These are phyloP conservation scores for Rhodosporidiobolus sp. DNA, from an alignment of 768 basidiomycete species.

Conservation along the genomic window DNA sequence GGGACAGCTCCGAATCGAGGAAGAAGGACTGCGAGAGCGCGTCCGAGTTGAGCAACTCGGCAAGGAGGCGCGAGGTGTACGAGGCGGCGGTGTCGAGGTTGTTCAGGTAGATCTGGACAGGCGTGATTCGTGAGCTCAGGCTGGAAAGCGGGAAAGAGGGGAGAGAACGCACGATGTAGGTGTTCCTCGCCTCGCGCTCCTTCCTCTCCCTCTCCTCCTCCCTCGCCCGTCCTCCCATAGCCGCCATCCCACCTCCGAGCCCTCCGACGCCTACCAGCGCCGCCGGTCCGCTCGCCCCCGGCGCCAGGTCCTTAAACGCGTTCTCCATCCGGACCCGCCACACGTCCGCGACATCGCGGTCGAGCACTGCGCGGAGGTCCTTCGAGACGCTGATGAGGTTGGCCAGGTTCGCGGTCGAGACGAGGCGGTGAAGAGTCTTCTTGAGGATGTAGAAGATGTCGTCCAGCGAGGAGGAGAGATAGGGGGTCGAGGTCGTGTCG, in stretches of 20 bases:
- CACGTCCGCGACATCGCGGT: slow-evolving; percentile 74
- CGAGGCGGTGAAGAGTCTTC: slow-evolving; percentile 67
- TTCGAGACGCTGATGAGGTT: slow-evolving; percentile 65
- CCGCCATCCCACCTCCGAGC: slow-evolving; percentile 11
- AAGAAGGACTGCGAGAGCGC: slow-evolving; percentile 55
- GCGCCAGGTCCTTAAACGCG: slow-evolving; percentile 57
- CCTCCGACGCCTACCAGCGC: slow-evolving; percentile 50
- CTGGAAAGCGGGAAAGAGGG: not conserved
- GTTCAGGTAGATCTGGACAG: slow-evolving; percentile 75
- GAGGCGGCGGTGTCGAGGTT: slow-evolving; percentile 88
- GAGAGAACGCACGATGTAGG: slow-evolving; percentile 70
- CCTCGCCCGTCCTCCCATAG: slow-evolving; percentile 46
- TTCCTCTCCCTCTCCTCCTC: slow-evolving; percentile 63
- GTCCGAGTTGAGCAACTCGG: slow-evolving; percentile 59
- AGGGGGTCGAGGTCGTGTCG: slow-evolving; percentile 63
- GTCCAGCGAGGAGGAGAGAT: slow-evolving; percentile 57
- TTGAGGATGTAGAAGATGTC: slow-evolving; percentile 96
- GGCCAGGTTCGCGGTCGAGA: slow-evolving; percentile 63
- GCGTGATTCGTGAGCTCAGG: not conserved
- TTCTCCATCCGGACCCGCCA: slow-evolving; percentile 84
- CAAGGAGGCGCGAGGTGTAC: slow-evolving; percentile 77
- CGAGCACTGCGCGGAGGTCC: slow-evolving; percentile 56
- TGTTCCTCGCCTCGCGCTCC: slow-evolving; percentile 72
- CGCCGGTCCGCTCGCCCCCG: not conserved
- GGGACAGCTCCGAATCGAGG: slow-evolving; percentile 32